Evolutionary conservation across 2,329 filamentous ascomycete genomes (phyloP).

Genomic region (Claviceps monticola): DNA sequence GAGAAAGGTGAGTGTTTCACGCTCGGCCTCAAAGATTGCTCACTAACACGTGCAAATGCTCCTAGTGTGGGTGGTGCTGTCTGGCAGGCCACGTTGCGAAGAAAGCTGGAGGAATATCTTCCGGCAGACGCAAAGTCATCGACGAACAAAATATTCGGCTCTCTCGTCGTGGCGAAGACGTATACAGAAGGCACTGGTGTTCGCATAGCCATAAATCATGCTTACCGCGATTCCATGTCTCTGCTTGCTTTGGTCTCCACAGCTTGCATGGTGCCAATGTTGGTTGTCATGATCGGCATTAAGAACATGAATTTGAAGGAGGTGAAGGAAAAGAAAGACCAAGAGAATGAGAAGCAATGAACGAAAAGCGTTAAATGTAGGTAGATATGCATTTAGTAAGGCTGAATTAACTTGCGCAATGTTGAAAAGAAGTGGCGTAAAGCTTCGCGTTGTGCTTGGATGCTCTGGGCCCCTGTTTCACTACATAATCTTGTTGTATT

Average conservation of each 20-base stretch:
- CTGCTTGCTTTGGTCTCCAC: slow-evolving; percentile 10
- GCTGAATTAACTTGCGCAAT: too few species aligned
- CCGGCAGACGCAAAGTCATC: slow-evolving; percentile 8
- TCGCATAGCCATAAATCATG: slow-evolving; percentile 8
- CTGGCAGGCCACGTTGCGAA: slow-evolving; percentile 15
- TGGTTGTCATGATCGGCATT: slow-evolving; percentile 11
- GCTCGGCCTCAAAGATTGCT: background rate
- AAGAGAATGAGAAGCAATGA: background rate
- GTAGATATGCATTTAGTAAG: too few species aligned
- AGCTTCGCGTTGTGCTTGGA: too few species aligned
- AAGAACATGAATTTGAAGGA: slow-evolving; percentile 7
- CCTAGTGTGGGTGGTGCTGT: slow-evolving; percentile 19
- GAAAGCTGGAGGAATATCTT: slow-evolving; percentile 11
- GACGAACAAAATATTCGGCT: slow-evolving; percentile 11
- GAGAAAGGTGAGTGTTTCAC: slow-evolving; percentile 11
- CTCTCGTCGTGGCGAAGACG: slow-evolving; percentile 13
- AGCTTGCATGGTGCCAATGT: slow-evolving; percentile 5
- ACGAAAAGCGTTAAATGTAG: too few species aligned
- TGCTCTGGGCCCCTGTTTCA: too few species aligned
- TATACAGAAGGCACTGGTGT: slow-evolving; percentile 1
- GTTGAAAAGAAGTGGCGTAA: too few species aligned
- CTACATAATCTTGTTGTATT: too few species aligned
- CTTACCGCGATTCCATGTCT: slow-evolving; percentile 10
- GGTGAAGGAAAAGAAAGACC: background rate
- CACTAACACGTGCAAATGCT: background rate